These are phyloP conservation scores for Tricholoma bakamatsutake DNA, from an alignment of 768 basidiomycete species.

Conservation along the genomic window DNA sequence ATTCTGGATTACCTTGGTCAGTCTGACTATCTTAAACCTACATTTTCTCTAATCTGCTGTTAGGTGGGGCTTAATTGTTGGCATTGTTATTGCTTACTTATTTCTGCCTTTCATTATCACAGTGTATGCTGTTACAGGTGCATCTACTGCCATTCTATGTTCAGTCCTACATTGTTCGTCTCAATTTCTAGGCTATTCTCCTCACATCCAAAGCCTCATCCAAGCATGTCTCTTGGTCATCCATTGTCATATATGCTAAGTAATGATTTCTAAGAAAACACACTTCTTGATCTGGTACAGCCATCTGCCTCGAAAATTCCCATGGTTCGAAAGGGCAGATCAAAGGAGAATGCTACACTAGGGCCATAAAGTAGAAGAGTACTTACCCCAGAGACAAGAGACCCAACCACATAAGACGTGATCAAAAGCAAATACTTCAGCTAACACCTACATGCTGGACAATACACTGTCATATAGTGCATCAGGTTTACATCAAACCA, in stretches of 20 bases:
- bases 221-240: slow-evolving; percentile 13
- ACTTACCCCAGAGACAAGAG: too few relatives aligned
- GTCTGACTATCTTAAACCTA: slow-evolving; percentile 4
- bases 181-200: slow-evolving; percentile 24
- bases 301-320: too few relatives aligned
- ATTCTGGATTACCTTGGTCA: slow-evolving; percentile 52
- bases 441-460: too few relatives aligned
- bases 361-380: too few relatives aligned
- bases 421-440: too few relatives aligned
- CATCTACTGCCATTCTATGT: neutral
- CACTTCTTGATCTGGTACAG: too few relatives aligned
- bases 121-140: slow-evolving; percentile 46
- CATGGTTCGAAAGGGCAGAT: too few relatives aligned
- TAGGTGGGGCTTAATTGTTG: slow-evolving; percentile 48
- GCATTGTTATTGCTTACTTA: slow-evolving; percentile 43
- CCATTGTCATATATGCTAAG: neutral
- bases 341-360: too few relatives aligned
- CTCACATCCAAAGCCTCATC: slow-evolving; percentile 30
- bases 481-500: too few relatives aligned
- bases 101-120: slow-evolving; percentile 50
- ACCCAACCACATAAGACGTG: too few relatives aligned
- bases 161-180: too few relatives aligned
- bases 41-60: neutral
- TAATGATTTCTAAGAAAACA: slow-evolving; percentile 2
- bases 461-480: too few relatives aligned